Base-by-base conservation (phyloP, 257 asterid species). In the Echites panduratus region DNA sequence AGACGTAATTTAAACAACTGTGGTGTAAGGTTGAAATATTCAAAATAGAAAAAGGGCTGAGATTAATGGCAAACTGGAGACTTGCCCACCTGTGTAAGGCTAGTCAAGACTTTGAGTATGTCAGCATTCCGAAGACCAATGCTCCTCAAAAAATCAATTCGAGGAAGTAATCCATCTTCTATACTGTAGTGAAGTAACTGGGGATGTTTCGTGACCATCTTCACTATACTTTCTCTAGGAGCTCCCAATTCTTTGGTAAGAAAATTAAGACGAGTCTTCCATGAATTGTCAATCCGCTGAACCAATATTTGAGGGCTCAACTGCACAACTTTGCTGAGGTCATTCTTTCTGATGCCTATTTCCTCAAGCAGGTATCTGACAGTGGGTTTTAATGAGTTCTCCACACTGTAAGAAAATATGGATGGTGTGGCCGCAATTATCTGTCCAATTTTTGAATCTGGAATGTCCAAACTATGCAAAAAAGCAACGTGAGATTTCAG, bases 251-350 rank as follows among this genome's bases (percentile, higher is more conserved):
- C 97, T 77, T 83, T 91, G 68, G 88, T 87, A 52, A 93, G 87
- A 76, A 93, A 93, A 59, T 52, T 78, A 78, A 88, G 87, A 73
- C 96, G 97, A 41, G 90, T 35, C 63, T 75, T 91, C 97, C 98
- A 93, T 13, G 97, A 77, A 78, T 66, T 86, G 73, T 93, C 96
- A 53, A 91, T 89, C 68, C 98, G 87, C 82, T 93, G 98, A 84
- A 93, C 98, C 72, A 93, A 85, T 71, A 93, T 93, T 89, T 93
- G 98, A 76, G 97, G 96, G 77, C 98, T 93, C 76, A 93, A 82
- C 89, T 89, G 98, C 77, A 93, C 95, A 81, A 93, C 96, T 82
- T 93, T 93, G 66, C 94, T 79, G 58, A 93, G 76, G 76, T 93
- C 96, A 50, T 68, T 83, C 82, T 86, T 84, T 82, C 75, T 75